Conservation (phyloP, 2,329 filamentous ascomycete species). For the Metarhizium humberi region DNA sequence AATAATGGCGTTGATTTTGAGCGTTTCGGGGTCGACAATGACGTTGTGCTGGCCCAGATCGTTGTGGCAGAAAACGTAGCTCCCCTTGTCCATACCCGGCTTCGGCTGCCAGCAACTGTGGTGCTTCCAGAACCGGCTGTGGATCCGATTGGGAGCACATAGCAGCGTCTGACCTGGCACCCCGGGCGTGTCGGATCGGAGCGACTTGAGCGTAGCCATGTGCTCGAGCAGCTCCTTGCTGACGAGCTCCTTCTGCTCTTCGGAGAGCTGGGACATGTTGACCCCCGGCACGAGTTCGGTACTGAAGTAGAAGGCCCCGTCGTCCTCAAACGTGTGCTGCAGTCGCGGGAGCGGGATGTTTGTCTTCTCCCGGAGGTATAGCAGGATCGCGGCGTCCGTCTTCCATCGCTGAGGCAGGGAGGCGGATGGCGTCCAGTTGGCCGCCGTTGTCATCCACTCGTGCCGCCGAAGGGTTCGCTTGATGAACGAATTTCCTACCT, state of each 20-base stretch:
- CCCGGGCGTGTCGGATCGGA: slow-evolving; percentile 6
- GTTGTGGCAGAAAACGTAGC: slow-evolving; percentile 11
- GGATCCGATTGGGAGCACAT: slow-evolving; percentile 5
- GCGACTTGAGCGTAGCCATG: neutral
- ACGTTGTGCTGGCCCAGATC: slow-evolving; percentile 8
- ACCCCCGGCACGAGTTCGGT: slow-evolving; percentile 4
- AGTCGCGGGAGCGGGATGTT: no score
- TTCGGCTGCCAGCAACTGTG: slow-evolving; percentile 6
- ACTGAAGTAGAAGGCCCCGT: neutral
- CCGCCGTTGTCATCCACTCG: no score
- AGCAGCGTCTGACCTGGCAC: slow-evolving; percentile 6
- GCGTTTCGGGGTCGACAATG: slow-evolving; percentile 10
- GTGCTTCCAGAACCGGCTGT: slow-evolving; percentile 4
- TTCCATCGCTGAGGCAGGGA: no score
- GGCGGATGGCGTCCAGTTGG: no score
- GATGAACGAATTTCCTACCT: no score
- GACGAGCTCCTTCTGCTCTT: slow-evolving; percentile 3
- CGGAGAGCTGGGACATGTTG: neutral
- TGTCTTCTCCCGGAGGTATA: no score
- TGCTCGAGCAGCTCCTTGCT: slow-evolving; percentile 1
- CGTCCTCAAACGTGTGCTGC: no score
- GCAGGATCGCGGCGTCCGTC: no score
- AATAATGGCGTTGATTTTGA: slow-evolving; percentile 23
- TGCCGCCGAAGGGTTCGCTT: no score
- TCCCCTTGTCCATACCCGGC: neutral